A percentile compares a stretch with the other conserved stretches of the same genome.
phyloP scores from a whole-genome alignment of 2,329 filamentous ascomycete species.

The Alternaria ventricosa region DNA sequence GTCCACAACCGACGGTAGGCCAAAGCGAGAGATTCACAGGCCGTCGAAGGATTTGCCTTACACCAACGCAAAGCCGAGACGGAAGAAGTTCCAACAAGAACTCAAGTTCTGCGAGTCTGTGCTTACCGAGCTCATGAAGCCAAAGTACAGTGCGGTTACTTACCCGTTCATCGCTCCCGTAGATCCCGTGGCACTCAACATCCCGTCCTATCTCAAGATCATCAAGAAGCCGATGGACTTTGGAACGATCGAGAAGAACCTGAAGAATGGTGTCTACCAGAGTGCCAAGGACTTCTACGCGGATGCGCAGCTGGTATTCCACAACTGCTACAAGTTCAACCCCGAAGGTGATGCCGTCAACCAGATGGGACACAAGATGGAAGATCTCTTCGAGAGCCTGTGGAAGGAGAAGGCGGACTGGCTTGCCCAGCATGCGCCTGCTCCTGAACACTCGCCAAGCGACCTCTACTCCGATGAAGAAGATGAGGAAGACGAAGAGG shows the following conservation, averaged over 20 bases:
- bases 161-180: constrained; percentile 82
- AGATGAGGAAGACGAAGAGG: constrained; percentile 74
- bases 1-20: constrained; percentile 76
- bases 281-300: constrained; percentile 84
- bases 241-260: constrained; percentile 77
- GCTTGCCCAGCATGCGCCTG: constrained; percentile 75
- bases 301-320: constrained; percentile 82
- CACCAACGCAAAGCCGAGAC: constrained; percentile 80
- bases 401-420: constrained; percentile 83
- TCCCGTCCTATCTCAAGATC: constrained; percentile 89
- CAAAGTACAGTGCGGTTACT: constrained; percentile 72
- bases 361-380: constrained; percentile 71
- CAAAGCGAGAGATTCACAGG: constrained; percentile 92
- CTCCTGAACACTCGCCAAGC: constrained; percentile 69
- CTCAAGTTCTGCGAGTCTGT: constrained; percentile 88
- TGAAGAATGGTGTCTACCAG: constrained; percentile 79
- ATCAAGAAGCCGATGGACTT: constrained; percentile 99
- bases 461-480: constrained; percentile 61
- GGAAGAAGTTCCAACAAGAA: constrained; percentile 87
- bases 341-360: constrained; percentile 77
- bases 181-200: constrained; percentile 91
- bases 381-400: constrained; percentile 75
- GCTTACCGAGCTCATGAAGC: constrained; percentile 76
- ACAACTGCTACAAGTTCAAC: constrained; percentile 94
- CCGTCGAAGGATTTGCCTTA: constrained; percentile 93